Conservation (phyloP, 1,139 yeast species). For the Blastobotrys persicus region DNA sequence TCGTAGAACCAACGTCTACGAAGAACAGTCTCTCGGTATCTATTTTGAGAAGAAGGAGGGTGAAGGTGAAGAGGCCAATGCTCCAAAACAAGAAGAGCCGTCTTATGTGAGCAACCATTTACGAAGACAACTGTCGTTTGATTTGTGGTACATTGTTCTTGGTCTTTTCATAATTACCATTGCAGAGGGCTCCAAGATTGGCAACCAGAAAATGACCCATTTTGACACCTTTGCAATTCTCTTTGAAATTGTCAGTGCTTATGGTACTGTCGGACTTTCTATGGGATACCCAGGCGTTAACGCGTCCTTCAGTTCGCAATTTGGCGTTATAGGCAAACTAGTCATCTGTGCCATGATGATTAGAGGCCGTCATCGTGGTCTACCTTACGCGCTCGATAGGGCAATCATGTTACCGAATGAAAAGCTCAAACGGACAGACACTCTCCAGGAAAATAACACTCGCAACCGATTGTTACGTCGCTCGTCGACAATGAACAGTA, state of each 20-base stretch:
- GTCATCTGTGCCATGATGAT: constrained; percentile 86
- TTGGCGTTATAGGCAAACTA: constrained; percentile 70
- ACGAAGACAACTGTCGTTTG: constrained; percentile 88
- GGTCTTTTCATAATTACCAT: constrained; percentile 85
- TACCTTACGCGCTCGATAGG: constrained; percentile 90
- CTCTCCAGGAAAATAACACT: constrained; percentile 33
- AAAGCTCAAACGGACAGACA: constrained; percentile 65
- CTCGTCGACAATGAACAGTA: constrained; percentile 4
- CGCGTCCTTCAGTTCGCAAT: constrained; percentile 71
- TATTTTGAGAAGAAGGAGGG: constrained; percentile 51
- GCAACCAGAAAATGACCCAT: constrained; percentile 38
- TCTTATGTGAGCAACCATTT: constrained; percentile 84
- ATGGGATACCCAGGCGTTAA: constrained; percentile 70
- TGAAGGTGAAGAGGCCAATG: constrained; percentile 29
- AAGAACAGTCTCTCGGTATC: constrained; percentile 90
- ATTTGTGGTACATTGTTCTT: constrained; percentile 87
- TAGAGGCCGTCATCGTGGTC: constrained; percentile 95
- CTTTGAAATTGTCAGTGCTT: constrained; percentile 91
- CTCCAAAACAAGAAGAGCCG: constrained; percentile 21
- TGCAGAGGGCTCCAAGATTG: constrained; percentile 68
- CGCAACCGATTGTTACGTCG: constrained; percentile 11
- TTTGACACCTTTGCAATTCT: constrained; percentile 70
- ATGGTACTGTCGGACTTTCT: constrained; percentile 92
- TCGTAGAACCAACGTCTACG: constrained; percentile 95
- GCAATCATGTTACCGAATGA: constrained; percentile 87